Conservation (phyloP, 1,284 basidiomycete species). For the Phellopilus nigrolimitatus region DNA sequence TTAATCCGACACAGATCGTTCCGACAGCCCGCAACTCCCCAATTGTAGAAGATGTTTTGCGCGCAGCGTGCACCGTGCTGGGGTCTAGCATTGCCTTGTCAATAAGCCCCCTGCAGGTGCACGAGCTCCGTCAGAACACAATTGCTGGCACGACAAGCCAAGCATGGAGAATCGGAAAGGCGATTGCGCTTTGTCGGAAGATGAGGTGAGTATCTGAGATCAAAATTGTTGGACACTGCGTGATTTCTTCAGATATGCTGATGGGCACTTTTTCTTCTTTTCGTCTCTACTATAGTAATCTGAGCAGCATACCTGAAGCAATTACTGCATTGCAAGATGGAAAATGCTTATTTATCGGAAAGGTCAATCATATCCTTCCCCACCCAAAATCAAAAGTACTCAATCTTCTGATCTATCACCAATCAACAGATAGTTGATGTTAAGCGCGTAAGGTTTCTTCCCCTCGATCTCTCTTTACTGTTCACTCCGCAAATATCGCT, state of each 20-base stretch:
- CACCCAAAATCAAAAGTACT: neutral
- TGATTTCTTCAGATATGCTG: neutral
- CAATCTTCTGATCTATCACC: neutral
- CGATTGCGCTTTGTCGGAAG: slow-evolving; percentile 36
- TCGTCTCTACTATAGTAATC: slow-evolving; percentile 38
- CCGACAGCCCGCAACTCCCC: slow-evolving; percentile 18
- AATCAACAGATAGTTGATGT: slow-evolving; percentile 39
- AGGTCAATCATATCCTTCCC: slow-evolving; percentile 24
- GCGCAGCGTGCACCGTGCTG: slow-evolving; percentile 33
- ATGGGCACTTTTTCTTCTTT: no score
- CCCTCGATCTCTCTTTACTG: neutral
- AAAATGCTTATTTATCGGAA: slow-evolving; percentile 47
- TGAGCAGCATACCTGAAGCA: slow-evolving; percentile 43
- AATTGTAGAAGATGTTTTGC: slow-evolving; percentile 23
- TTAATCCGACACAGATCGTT: slow-evolving; percentile 16
- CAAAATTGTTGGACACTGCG: neutral
- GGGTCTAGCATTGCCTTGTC: slow-evolving; percentile 41
- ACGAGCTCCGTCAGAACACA: slow-evolving; percentile 36
- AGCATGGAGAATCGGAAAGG: slow-evolving; percentile 50
- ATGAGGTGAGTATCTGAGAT: slow-evolving; percentile 17
- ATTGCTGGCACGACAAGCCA: slow-evolving; percentile 46
- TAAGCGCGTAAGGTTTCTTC: slow-evolving; percentile 26
- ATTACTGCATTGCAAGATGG: slow-evolving; percentile 47
- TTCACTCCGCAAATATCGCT: neutral
- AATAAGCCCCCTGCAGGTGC: slow-evolving; percentile 34